phyloP scores from a whole-genome alignment of 352 stramenopile species.

The Pythium guiyangense region DNA sequence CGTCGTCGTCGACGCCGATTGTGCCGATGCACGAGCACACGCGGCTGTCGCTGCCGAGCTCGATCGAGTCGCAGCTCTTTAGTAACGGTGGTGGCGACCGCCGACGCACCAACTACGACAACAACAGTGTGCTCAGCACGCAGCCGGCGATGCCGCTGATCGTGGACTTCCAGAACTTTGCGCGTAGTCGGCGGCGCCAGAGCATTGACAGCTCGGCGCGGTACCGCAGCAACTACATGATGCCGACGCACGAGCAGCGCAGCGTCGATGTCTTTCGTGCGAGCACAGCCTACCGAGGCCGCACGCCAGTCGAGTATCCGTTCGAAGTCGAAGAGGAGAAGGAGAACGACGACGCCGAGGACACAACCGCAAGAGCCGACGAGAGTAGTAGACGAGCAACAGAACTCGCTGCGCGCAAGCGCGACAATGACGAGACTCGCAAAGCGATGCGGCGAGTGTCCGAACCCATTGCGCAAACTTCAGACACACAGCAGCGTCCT shows the following conservation, averaged over 20 bases:
- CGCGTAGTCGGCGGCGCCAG: slow-evolving; percentile 4
- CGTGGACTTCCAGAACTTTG: slow-evolving; percentile 12
- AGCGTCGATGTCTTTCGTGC: neutral
- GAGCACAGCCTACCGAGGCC: neutral
- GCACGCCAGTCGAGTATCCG: too few species aligned
- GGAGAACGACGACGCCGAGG: too few species aligned
- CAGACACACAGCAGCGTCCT: neutral
- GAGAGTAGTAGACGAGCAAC: too few species aligned
- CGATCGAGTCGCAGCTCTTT: neutral
- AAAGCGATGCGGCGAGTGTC: neutral
- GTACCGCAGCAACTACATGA: neutral
- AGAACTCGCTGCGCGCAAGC: neutral
- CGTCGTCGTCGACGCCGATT: neutral
- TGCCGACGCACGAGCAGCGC: too few species aligned
- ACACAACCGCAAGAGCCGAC: too few species aligned
- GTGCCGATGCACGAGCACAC: neutral
- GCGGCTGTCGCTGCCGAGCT: slow-evolving; percentile 1
- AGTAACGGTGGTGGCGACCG: too few species aligned
- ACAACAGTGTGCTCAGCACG: neutral
- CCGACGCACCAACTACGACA: too few species aligned
- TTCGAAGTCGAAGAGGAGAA: too few species aligned
- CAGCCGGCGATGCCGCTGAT: neutral
- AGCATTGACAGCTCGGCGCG: slow-evolving; percentile 1
- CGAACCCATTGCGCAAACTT: neutral
- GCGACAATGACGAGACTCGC: neutral